phyloP scores from a whole-genome alignment of 371 early-diverging fungal species.

The Batkoa obscura region DNA sequence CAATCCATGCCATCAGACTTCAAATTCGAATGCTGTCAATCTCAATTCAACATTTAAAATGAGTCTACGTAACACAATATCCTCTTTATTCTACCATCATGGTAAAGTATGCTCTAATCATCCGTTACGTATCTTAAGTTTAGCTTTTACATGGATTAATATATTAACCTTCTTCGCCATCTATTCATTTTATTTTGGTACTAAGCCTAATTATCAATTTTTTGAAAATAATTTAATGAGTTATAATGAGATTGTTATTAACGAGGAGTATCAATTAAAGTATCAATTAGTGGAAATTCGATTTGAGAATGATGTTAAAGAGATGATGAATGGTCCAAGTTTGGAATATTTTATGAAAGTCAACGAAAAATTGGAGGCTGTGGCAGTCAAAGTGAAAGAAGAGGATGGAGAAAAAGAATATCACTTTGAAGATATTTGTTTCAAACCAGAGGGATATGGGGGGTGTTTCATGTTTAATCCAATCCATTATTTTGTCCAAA shows the following conservation, averaged over 20 bases:
- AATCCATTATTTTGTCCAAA: too few species aligned
- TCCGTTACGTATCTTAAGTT: conserved; percentile 11
- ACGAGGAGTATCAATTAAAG: neutral
- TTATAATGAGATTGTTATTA: neutral
- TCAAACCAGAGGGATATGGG: too few species aligned
- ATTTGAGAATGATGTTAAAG: neutral
- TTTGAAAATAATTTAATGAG: neutral
- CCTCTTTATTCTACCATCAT: conserved; percentile 14
- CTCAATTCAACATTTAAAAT: too few species aligned
- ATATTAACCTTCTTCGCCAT: conserved; percentile 8
- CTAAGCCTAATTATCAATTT: neutral
- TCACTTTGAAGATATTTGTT: too few species aligned
- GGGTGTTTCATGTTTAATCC: too few species aligned
- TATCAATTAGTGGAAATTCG: neutral
- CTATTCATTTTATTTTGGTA: neutral
- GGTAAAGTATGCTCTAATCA: conserved; percentile 7
- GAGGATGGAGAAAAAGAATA: too few species aligned
- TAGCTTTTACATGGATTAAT: conserved; percentile 10
- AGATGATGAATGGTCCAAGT: neutral
- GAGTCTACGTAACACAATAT: too few species aligned
- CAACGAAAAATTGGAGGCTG: too few species aligned
- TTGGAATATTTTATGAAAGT: too few species aligned
- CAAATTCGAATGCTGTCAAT: too few species aligned
- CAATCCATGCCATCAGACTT: too few species aligned
- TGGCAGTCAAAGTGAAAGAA: too few species aligned